Conservation (phyloP, 495 filamentous ascomycete genomes). For the Hypoxylon crocopeplum region DNA sequence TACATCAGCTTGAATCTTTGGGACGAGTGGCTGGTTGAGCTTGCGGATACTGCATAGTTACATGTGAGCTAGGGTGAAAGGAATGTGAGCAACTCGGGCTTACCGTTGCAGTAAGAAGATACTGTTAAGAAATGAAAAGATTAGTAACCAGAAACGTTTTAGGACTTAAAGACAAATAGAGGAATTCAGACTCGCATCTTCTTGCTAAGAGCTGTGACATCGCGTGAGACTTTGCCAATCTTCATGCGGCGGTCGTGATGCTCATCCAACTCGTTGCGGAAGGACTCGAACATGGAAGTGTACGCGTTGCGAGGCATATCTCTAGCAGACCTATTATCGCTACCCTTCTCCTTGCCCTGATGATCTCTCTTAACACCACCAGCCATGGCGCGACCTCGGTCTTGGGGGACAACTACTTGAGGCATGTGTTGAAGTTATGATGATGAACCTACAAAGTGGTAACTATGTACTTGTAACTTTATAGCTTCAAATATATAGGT, state of each 20-base stretch:
- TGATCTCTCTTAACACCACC: conserved; percentile 66
- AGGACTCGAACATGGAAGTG: conserved; percentile 81
- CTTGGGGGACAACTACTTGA: conserved; percentile 42
- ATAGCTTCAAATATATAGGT: too few species aligned
- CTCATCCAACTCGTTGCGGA: conserved; percentile 88
- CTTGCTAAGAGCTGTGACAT: conserved; percentile 93
- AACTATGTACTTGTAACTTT: too few species aligned
- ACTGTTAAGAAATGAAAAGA: conserved; percentile 58
- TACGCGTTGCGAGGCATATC: conserved; percentile 55
- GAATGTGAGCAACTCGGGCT: neutral
- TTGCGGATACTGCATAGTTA: conserved; percentile 63
- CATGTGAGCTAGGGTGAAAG: conserved; percentile 20
- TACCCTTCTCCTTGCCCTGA: conserved; percentile 60
- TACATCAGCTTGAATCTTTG: conserved; percentile 68
- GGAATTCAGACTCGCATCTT: conserved; percentile 74
- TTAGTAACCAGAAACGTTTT: conserved; percentile 1
- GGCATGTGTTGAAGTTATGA: conserved; percentile 21
- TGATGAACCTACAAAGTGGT: too few species aligned
- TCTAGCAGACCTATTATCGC: conserved; percentile 42
- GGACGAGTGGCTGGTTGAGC: conserved; percentile 67
- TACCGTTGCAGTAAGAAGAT: conserved; percentile 95
- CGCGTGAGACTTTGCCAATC: conserved; percentile 85
- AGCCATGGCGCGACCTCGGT: conserved; percentile 43
- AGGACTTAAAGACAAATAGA: neutral
- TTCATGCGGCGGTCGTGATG: conserved; percentile 93